Base-by-base conservation (phyloP, 495 filamentous ascomycete genomes). In the Umbilicaria muhlenbergii region DNA sequence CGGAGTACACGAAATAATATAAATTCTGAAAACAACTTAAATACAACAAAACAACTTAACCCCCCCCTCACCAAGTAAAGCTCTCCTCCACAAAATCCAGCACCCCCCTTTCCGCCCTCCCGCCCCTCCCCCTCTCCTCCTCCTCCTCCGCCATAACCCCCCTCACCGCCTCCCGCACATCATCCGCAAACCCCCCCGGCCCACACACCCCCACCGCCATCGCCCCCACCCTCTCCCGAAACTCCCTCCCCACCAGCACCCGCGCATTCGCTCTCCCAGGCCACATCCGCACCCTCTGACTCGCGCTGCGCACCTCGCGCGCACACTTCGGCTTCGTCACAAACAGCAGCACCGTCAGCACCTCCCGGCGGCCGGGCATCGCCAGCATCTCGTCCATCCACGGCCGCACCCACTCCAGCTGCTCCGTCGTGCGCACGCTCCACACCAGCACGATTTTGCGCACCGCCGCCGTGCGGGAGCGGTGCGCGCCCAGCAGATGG, bases 301-400 rank as follows among this genome's bases (percentile, higher is more conserved):
- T 86, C 1, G 81, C 81, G 46, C 74, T 81, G 48, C 86, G 75
- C 33, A 93, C 86, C 58, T 94, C 86, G 47, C 83, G 77, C 10
- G 73, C 76, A 31, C 72, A 78, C 44, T 77, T 72, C 3, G 89
- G 89, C 47, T 86, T 78, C 45, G 84, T 91, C 43, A 98, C 81
- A 56, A 94, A 98, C 4, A 96, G 67, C 66, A 86, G 75, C 44
- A 96, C 79, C 35, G 75, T 73, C 34, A 98, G 74, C 3, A 88
- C 73, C 19, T 95, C 84, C 19, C 86, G 74, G 0, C 91, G 77
- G 38, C 70, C 72, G 8, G 86, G 83, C 68, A 95, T 83, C 2
- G 74, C 74, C 32, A 98, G 71, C 47, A 96, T 89, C 55, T 83
- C 70, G 47, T 93, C 89, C 91, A 98, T 98, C 84, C 83, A 98